Evolutionary conservation across 164 flowering plant species (phyloP).

Genomic region (Umbellularia californica): DNA sequence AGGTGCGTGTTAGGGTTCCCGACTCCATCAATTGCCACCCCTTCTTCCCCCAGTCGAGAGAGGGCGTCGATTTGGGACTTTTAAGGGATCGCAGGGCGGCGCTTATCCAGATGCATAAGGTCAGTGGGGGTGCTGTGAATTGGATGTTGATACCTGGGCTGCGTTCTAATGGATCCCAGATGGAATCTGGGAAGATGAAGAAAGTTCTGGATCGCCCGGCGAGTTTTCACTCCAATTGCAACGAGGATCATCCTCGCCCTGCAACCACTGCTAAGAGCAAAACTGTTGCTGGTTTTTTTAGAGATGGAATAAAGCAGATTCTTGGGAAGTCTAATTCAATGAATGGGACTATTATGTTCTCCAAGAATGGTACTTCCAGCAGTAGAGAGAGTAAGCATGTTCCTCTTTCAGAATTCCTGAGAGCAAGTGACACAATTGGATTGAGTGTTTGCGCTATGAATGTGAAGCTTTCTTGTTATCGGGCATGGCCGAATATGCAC

Average conservation of each 20-base stretch:
- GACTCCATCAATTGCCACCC: slow-evolving; percentile 30
- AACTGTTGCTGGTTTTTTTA: slow-evolving; percentile 48
- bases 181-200: slow-evolving; percentile 41
- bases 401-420: slow-evolving; percentile 64
- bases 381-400: slow-evolving; percentile 47
- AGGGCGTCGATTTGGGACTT: slow-evolving; percentile 30
- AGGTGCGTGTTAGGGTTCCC: slow-evolving; percentile 43
- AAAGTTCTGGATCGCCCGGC: slow-evolving; percentile 37
- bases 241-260: slow-evolving; percentile 25
- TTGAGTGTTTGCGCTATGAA: slow-evolving; percentile 55
- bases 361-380: slow-evolving; percentile 41
- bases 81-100: slow-evolving; percentile 46
- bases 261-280: slow-evolving; percentile 29
- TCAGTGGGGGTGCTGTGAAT: slow-evolving; percentile 30
- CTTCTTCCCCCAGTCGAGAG: slow-evolving; percentile 41
- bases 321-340: slow-evolving; percentile 46
- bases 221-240: slow-evolving; percentile 23
- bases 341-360: slow-evolving; percentile 22
- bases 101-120: slow-evolving; percentile 43
- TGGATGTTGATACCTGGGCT: slow-evolving; percentile 23
- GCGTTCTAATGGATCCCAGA: slow-evolving; percentile 34
- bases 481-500: slow-evolving; percentile 95
- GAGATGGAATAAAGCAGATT: slow-evolving; percentile 49
- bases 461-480: slow-evolving; percentile 55
- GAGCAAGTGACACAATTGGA: slow-evolving; percentile 56